A percentile compares a stretch with the other conserved stretches of the same genome.
Evolutionary conservation across 176 grass and related monocot species (phyloP).

Genomic region (Aegilops umbellulata): DNA sequence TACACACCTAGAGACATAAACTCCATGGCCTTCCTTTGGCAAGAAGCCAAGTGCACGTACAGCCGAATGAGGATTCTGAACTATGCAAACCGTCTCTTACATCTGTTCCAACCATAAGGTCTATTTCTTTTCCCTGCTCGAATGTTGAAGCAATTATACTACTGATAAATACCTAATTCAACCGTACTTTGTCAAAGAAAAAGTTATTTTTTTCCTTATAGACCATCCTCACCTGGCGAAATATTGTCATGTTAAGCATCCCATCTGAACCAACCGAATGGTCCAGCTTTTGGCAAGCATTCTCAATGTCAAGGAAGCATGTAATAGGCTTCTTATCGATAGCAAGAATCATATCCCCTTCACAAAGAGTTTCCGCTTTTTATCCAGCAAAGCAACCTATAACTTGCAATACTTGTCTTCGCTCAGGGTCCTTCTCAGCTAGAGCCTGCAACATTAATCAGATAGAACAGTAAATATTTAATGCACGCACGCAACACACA

Average conservation of each 20-base stretch:
- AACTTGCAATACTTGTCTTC: slow-evolving; percentile 88
- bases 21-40: slow-evolving; percentile 98
- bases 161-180: not conserved
- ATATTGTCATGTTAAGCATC: slow-evolving; percentile 81
- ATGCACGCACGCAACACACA: no score
- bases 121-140: slow-evolving; percentile 82
- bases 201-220: not conserved
- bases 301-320: slow-evolving; percentile 90
- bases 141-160: not conserved
- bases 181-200: not conserved
- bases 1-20: slow-evolving; percentile 93
- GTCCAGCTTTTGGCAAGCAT: slow-evolving; percentile 68
- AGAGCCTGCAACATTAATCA: slow-evolving; percentile 53
- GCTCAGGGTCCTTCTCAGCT: slow-evolving; percentile 82
- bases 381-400: slow-evolving; percentile 98
- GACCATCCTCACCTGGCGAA: slow-evolving; percentile 63
- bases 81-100: slow-evolving; percentile 86
- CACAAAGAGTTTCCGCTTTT: slow-evolving; percentile 83
- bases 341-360: slow-evolving; percentile 97
- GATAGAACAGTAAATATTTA: slow-evolving; percentile 2
- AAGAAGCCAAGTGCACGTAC: slow-evolving; percentile 92
- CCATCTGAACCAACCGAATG: slow-evolving; percentile 39
- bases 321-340: slow-evolving; percentile 92
- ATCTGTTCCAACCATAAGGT: slow-evolving; percentile 87
- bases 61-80: slow-evolving; percentile 94